Base-by-base conservation (phyloP, 2,329 filamentous ascomycete genomes). In the Endocalyx cinctus region DNA sequence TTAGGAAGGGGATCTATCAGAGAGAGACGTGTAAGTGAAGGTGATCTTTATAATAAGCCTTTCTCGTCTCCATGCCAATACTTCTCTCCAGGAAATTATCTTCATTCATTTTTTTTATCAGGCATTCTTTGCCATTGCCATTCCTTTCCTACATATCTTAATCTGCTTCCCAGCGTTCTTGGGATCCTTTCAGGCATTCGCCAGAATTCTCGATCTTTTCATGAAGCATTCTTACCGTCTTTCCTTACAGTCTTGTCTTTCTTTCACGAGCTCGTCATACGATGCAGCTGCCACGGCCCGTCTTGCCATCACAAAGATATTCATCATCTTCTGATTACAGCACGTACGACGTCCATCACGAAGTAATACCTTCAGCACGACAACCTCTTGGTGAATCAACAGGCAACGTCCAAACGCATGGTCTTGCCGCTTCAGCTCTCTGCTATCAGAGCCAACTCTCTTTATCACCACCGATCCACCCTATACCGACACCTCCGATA, bases 341-440 rank as follows among this genome's bases (percentile, higher is more conserved):
- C n/a, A 46, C 63, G 23, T 59, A 58, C 43, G 70, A 73, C 45
- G 50, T 55, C 35, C 63, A 67, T 35, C 63, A 68, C 43, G 59
- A 60, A 43, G 47, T 41, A 50, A 57, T 55, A 38, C 55, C 50
- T 49, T 59, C 49, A 43, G 43, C 46, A 53, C 53, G 45, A 50
- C 58, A 66, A 39, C 72, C 73, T 18, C 62, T 77, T 23, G 60
- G 68, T 37, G 72, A 77, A 47, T 65, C 69, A 14, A 70, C 64
- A 10, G 66, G 67, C 47, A 77, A 77, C 53, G 59, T 64, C 29
- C 72, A 77, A 48, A 50, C 58, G 33, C 55, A 58, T 37, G 54
- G 49, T 34, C 52, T 59, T 22, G 47, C 50, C 35, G 51, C 60
- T 40, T 48, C 67, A 42, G 60, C 62, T 18, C 62, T 67, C 25